A percentile compares a stretch with the other conserved stretches of the same genome.
Conservation (phyloP, 1,284 basidiomycete genomes). For the Trichosporon inkin region DNA sequence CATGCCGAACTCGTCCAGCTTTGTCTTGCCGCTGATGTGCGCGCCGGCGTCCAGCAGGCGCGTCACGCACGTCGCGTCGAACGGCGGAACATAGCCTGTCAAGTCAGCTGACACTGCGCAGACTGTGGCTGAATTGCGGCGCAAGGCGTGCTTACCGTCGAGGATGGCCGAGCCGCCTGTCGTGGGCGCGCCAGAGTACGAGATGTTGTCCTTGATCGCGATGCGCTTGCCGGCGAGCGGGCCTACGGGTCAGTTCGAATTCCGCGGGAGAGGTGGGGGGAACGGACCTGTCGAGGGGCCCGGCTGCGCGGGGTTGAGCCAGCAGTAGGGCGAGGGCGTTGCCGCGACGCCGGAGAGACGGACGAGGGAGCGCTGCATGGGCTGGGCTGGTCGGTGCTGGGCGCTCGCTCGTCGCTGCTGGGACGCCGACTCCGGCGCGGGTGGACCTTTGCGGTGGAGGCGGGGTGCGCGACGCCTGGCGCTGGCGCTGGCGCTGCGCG, state of each 20-base stretch:
- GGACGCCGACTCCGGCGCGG: not conserved
- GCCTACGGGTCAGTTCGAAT: slow-evolving; percentile 18
- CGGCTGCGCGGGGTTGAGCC: slow-evolving; percentile 26
- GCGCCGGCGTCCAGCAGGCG: slow-evolving; percentile 65
- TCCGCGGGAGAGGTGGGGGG: not conserved
- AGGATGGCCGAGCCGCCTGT: slow-evolving; percentile 77
- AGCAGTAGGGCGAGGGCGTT: slow-evolving; percentile 32
- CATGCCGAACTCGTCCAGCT: slow-evolving; percentile 99
- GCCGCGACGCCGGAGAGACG: slow-evolving; percentile 3
- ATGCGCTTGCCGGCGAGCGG: slow-evolving; percentile 48
- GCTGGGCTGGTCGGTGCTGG: not conserved
- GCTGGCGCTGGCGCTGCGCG: not conserved
- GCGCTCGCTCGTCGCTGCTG: not conserved
- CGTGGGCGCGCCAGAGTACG: slow-evolving; percentile 63
- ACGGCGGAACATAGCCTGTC: slow-evolving; percentile 72
- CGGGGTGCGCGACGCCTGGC: not conserved
- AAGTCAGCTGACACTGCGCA: slow-evolving; percentile 7
- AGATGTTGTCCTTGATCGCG: slow-evolving; percentile 84
- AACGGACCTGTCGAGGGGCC: slow-evolving; percentile 23
- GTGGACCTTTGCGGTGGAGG: slow-evolving; percentile 8
- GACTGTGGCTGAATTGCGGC: too few relatives aligned
- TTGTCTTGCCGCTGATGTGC: slow-evolving; percentile 77
- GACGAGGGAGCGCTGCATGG: slow-evolving; percentile 6
- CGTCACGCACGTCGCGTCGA: slow-evolving; percentile 78
- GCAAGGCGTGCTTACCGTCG: slow-evolving; percentile 52